Percentiles rank a stretch among this genome's conserved stretches.
Evolutionary conservation across 2,329 filamentous ascomycete genomes (phyloP).

Genomic region (Venturia asperata): DNA sequence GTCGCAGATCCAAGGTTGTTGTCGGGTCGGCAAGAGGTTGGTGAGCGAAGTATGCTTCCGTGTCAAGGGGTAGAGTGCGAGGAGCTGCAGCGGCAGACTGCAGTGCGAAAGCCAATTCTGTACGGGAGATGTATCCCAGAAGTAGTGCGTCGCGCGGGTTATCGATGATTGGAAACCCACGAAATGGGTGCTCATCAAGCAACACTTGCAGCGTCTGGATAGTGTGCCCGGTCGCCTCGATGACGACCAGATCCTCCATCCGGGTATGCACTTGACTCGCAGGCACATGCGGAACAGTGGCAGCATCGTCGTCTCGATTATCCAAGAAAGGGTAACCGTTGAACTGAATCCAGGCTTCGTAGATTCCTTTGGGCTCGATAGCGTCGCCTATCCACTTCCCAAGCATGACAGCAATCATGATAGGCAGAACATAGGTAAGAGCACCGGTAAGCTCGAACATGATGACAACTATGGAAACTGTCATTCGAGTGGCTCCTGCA

Average conservation of each 20-base stretch:
- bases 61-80: constrained; percentile 57
- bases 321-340: constrained; percentile 95
- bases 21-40: constrained; percentile 72
- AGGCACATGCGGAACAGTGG: constrained; percentile 70
- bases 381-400: constrained; percentile 98
- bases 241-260: constrained; percentile 80
- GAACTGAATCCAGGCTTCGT: constrained; percentile 95
- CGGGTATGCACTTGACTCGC: constrained; percentile 88
- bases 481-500: constrained; percentile 90
- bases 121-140: constrained; percentile 88
- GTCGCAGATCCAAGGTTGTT: constrained; percentile 75
- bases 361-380: constrained; percentile 86
- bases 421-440: constrained; percentile 74
- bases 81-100: constrained; percentile 51
- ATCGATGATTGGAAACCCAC: constrained; percentile 85
- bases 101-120: constrained; percentile 78
- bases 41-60: constrained; percentile 78
- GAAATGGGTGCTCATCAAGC: constrained; percentile 67
- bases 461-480: constrained; percentile 96
- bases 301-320: constrained; percentile 65
- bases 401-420: constrained; percentile 98
- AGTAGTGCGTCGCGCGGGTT: constrained; percentile 70
- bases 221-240: constrained; percentile 82
- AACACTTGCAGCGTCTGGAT: constrained; percentile 66
- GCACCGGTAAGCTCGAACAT: constrained; percentile 62